These are phyloP conservation scores for Aspergillus asperescens DNA, from an alignment of 495 filamentous ascomycete genomes.

Conservation along the genomic window DNA sequence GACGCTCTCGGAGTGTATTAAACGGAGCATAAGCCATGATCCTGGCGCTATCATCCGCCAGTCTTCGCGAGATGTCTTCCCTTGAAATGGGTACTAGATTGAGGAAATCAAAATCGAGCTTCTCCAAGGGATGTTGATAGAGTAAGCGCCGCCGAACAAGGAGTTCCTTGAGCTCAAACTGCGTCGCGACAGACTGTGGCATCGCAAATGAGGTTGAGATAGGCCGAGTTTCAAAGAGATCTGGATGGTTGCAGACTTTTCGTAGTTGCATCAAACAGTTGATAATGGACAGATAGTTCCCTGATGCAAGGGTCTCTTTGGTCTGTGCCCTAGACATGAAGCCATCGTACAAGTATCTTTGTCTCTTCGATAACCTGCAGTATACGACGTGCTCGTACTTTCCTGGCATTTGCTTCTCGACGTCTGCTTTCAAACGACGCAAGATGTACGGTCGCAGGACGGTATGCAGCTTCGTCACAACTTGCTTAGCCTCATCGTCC, in stretches of 20 bases:
- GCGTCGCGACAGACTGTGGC: constrained; percentile 71
- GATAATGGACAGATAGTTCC: constrained; percentile 96
- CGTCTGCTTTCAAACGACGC: constrained; percentile 89
- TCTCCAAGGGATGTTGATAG: constrained; percentile 57
- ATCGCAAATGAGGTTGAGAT: constrained; percentile 97
- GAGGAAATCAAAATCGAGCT: constrained; percentile 68
- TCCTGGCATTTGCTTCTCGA: constrained; percentile 98
- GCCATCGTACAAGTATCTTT: constrained; percentile 92
- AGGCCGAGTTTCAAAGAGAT: constrained; percentile 95
- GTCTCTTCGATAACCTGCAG: constrained; percentile 88
- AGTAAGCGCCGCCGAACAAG: constrained; percentile 65
- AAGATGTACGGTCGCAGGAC: constrained; percentile 90
- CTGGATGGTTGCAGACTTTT: constrained; percentile 98
- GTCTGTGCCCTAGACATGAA: constrained; percentile 95
- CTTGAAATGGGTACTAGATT: constrained; percentile 72
- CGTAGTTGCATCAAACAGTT: constrained; percentile 97
- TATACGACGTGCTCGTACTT: constrained; percentile 97
- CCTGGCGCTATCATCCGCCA: constrained; percentile 56
- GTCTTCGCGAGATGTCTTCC: constrained; percentile 57
- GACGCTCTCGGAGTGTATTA: constrained; percentile 56
- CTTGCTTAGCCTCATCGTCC: constrained; percentile 83
- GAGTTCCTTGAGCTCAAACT: constrained; percentile 71
- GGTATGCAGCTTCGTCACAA: constrained; percentile 87
- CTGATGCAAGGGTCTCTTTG: constrained; percentile 79
- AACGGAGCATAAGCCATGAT: constrained; percentile 60